Base-by-base conservation (phyloP, 176 grass and related monocot species). In the Carex parvula region DNA sequence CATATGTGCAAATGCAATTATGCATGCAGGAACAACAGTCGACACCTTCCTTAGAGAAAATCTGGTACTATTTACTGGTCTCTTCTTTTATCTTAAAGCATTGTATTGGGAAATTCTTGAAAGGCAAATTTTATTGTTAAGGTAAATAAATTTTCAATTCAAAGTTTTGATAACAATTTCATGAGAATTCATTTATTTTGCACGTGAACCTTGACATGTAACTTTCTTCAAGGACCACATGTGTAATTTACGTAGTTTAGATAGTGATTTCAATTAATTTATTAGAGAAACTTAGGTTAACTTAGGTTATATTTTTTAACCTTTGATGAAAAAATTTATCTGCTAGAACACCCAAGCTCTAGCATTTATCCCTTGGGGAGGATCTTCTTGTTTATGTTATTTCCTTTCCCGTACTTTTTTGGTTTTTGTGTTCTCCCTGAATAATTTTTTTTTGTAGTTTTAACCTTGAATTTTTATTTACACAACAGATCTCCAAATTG, bases 21-120 rank as follows among this genome's bases (percentile, higher is more conserved):
- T 99, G 97, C 97, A 99, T 87, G 97, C 97, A 20, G 97, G 97
- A 84, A 99, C 97, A 85, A 99, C 97, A 54, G 97, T 99, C 6
- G 97, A 99, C 79, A 99, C 97, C 8, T 99, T 99, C 69, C 91
- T 99, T 72, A 95, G 97, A 90, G 97, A 99, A 87, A 94, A 99
- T 68, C 84, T 99, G 93, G 97, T 99, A 93, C 35, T 6, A 63
- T 13, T 48, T 63, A 18, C 33, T 83, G 22, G 22, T 89, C 60
- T 8, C 64, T 60, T 4, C 33, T 62, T 48, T 42, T 59, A n/a
- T 33, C 91, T 17, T 18, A 58, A 75, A 67, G 56, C 8, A 24
- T 80, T 26, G 6, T 84, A 42, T 30, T 30, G 2, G 21, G 46
- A 2, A 6, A 21, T 53, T 75, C 21, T 17, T 1, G 46, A 75